Base-by-base conservation (phyloP, 176 grass and related monocot species). In the Alloteropsis semialata region DNA sequence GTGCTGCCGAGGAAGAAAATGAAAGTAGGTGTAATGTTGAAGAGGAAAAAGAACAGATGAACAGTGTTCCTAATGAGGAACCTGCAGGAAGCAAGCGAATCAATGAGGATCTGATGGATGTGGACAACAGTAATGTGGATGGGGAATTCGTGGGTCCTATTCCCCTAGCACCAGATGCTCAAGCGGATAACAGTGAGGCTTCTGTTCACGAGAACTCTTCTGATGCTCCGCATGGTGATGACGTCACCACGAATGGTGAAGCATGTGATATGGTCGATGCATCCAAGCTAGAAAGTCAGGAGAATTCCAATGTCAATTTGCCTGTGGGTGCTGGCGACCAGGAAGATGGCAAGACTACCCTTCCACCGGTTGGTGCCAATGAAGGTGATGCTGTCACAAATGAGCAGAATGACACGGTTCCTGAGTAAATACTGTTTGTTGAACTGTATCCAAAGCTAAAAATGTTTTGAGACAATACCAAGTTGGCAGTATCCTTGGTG, bases 31-130 rank as follows among this genome's bases (percentile, higher is more conserved):
- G 0, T 27, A 41, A 2, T 14, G 29, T 69, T 82, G 72, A 76
- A 81, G 72, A 72, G 63, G 59, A 8, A 10, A 57, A 82, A 72
- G 39, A 8, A 37, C 57, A 73, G 29, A 82, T 28, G 13, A 72
- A 15, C 37, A 62, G 18, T 29, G 10, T 14, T 10, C 30, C 63
- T 38, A 55, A 65, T 39, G 83, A 57, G 53, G 82, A 29, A 32
- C 34, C 83, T 72, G 78, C 46, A 78, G 88, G 56, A 86, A 54
- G 76, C 25, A 85, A 81, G 37, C 25, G 10, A 75, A 80, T 24
- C 10, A 51, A 34, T 27, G 82, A 51, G 50, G 25, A 58, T 75
- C 76, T 69, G 33, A 85, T 85, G 77, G 70, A 70, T 61, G 36
- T 89, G 77, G 62, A 81, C 42, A 81, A 18, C 50, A 36, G 4